Conservation (phyloP, 768 basidiomycete species). For the Suillus paluster region DNA sequence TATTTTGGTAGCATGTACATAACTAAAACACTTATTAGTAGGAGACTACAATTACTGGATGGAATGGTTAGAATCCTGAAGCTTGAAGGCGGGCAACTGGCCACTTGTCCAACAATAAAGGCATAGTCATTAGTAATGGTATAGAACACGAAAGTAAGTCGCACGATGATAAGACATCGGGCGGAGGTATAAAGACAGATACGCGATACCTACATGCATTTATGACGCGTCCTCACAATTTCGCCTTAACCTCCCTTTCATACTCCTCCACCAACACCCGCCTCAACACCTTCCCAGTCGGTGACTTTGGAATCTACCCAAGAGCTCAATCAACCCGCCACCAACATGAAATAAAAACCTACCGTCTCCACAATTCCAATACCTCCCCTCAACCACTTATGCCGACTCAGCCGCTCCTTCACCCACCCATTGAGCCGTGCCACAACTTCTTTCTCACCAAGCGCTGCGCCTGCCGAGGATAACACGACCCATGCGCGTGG, state of each 20-base stretch:
- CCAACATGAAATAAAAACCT: conserved; percentile 21
- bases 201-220: no score
- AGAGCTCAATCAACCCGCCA: background rate
- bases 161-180: no score
- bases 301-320: conserved; percentile 68
- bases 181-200: no score
- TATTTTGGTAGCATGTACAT: no score
- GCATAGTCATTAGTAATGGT: no score
- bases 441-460: conserved; percentile 46
- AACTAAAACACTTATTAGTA: no score
- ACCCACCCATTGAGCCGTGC: conserved; percentile 63
- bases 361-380: conserved; percentile 68
- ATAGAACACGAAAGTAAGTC: no score
- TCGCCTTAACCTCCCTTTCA: conserved; percentile 39
- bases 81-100: no score
- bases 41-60: no score
- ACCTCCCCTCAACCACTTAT: conserved; percentile 79
- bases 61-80: no score
- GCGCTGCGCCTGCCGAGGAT: conserved; percentile 53
- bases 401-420: conserved; percentile 64
- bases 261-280: conserved; percentile 62
- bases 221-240: conserved; percentile 23
- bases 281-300: conserved; percentile 73
- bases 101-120: no score
- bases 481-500: conserved; percentile 82